Percentiles rank a stretch among this genome's conserved stretches.
These are phyloP conservation scores for Alternaria panax DNA, from an alignment of 2,329 filamentous ascomycete genomes.

Conservation along the genomic window DNA sequence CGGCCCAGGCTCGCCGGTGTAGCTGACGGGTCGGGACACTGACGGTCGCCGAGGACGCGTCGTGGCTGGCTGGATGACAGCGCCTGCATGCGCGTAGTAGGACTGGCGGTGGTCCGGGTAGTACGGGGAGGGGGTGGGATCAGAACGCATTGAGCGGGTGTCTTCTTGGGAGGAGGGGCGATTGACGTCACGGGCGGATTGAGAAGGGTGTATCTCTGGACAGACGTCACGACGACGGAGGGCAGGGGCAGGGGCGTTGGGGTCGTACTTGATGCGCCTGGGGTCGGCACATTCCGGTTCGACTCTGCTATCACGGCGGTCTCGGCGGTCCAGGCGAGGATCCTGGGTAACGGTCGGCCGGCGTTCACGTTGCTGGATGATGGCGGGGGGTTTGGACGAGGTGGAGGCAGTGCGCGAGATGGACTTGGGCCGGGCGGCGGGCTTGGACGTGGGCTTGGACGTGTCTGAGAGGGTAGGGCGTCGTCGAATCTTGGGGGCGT, in stretches of 20 bases:
- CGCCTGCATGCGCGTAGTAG: conserved; percentile 34
- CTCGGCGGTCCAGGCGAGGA: conserved; percentile 13
- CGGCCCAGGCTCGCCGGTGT: conserved; percentile 34
- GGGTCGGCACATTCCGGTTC: conserved; percentile 46
- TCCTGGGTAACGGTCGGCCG: conserved; percentile 13
- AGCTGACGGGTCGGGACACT: conserved; percentile 44
- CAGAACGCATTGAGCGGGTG: conserved; percentile 40
- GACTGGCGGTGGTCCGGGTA: conserved; percentile 29
- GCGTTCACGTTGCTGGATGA: conserved; percentile 6
- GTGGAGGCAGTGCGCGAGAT: conserved; percentile 35
- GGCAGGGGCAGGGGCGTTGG: conserved; percentile 22
- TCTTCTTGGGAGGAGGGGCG: conserved; percentile 33
- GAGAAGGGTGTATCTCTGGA: conserved; percentile 29
- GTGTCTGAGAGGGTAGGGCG: conserved; percentile 25
- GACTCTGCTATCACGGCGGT: conserved; percentile 18
- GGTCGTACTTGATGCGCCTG: conserved; percentile 39
- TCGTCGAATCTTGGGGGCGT: conserved; percentile 25
- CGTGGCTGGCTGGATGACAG: conserved; percentile 39
- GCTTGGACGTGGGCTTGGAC: conserved; percentile 18
- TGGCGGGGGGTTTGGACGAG: conserved; percentile 28
- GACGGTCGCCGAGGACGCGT: conserved; percentile 38
- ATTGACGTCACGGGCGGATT: conserved; percentile 41
- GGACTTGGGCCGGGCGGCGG: conserved; percentile 35
- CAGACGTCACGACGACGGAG: conserved; percentile 15
- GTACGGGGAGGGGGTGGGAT: conserved; percentile 37